A percentile compares a stretch with the other conserved stretches of the same genome.
phyloP scores from a whole-genome alignment of 2,329 filamentous ascomycete species.

The Venturia oleaginea region DNA sequence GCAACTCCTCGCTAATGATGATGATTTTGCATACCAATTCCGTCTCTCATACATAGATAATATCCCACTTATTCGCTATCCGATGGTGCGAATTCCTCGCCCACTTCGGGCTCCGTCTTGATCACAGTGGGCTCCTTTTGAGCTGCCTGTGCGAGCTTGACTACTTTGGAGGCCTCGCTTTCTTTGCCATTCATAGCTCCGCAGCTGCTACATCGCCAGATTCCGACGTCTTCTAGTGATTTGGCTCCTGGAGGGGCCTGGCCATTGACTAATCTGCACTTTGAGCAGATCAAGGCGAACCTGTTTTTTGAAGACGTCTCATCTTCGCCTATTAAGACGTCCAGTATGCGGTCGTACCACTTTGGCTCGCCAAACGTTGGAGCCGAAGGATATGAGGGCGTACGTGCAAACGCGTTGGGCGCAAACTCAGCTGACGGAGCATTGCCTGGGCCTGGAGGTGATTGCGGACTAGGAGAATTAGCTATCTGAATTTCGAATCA shows the following conservation, averaged over 20 bases:
- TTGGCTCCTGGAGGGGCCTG: slow-evolving; percentile 85
- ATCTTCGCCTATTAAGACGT: slow-evolving; percentile 87
- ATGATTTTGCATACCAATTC: neutral
- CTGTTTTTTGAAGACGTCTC: slow-evolving; percentile 88
- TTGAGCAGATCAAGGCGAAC: slow-evolving; percentile 72
- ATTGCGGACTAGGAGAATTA: neutral
- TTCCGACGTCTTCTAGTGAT: slow-evolving; percentile 67
- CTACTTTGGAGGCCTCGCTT: slow-evolving; percentile 44
- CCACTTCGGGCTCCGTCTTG: neutral
- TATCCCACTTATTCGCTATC: neutral
- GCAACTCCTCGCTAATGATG: neutral
- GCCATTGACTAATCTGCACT: slow-evolving; percentile 84
- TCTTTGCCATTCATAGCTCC: slow-evolving; percentile 72
- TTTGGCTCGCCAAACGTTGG: slow-evolving; percentile 42
- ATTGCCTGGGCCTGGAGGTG: neutral
- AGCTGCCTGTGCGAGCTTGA: neutral
- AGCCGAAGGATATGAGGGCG: slow-evolving; percentile 18
- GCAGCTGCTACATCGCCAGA: slow-evolving; percentile 86
- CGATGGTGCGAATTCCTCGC: slow-evolving; percentile 3
- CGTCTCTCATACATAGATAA: neutral
- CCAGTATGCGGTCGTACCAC: slow-evolving; percentile 93
- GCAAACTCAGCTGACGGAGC: slow-evolving; percentile 51
- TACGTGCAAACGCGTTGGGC: slow-evolving; percentile 15
- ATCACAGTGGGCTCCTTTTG: neutral
- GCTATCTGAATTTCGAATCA: neutral